Evolutionary conservation across 2,329 filamentous ascomycete genomes (phyloP).

Genomic region (Zymoseptoria brevis): DNA sequence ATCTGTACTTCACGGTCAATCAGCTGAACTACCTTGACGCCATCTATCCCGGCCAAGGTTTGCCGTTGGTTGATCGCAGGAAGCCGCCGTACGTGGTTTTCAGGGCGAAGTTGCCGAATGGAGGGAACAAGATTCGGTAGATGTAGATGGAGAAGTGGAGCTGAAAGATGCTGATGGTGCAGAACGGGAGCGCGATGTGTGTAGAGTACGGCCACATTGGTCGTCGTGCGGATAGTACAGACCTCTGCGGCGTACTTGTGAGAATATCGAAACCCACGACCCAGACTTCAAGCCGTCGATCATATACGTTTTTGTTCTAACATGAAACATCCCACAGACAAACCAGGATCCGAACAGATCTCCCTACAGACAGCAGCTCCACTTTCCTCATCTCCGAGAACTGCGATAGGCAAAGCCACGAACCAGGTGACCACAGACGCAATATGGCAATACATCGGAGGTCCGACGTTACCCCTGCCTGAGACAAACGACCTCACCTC

Average conservation of each 20-base stretch:
- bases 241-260: neutral
- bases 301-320: neutral
- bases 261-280: neutral
- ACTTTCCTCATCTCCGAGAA: neutral
- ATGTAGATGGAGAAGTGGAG: neutral
- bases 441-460: neutral
- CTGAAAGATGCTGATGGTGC: no score
- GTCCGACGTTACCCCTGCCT: no score
- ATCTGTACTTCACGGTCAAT: slow-evolving; percentile 40
- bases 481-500: neutral
- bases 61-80: slow-evolving; percentile 12
- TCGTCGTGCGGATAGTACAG: neutral
- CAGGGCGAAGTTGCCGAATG: slow-evolving; percentile 12
- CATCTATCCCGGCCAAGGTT: slow-evolving; percentile 13
- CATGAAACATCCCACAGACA: neutral
- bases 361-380: neutral
- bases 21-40: slow-evolving; percentile 15
- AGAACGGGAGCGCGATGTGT: no score
- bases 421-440: neutral
- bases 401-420: neutral
- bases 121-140: slow-evolving; percentile 9
- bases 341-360: neutral
- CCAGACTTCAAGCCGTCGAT: neutral
- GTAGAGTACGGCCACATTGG: no score
- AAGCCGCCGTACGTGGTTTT: slow-evolving; percentile 15